A percentile compares a stretch with the other conserved stretches of the same genome.
Evolutionary conservation across 805 yeast genomes (phyloP).

Genomic region (Metschnikowia colocasiae): DNA sequence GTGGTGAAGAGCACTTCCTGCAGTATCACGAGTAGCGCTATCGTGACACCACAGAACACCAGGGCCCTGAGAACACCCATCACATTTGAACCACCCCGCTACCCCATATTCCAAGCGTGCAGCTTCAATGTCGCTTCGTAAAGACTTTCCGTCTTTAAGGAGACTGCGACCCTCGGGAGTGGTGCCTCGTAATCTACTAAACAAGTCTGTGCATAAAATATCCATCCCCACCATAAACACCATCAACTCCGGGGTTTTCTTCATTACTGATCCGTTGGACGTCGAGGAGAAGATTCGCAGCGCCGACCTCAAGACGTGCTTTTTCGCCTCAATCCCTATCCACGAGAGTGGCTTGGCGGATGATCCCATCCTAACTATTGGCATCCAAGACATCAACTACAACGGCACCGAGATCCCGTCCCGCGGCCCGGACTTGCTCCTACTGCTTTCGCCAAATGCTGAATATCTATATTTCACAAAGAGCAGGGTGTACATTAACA

Average conservation of each 20-base stretch:
- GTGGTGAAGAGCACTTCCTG: not conserved
- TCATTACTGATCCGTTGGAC: slow-evolving; percentile 15
- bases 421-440: slow-evolving; percentile 1
- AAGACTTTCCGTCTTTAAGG: slow-evolving; percentile 14
- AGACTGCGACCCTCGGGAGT: slow-evolving; percentile 17
- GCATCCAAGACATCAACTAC: slow-evolving; percentile 11
- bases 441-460: slow-evolving; percentile 10
- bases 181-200: slow-evolving; percentile 17
- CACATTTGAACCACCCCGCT: not conserved
- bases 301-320: slow-evolving; percentile 15
- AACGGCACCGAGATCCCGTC: slow-evolving; percentile 14
- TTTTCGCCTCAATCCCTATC: slow-evolving; percentile 11
- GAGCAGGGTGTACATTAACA: slow-evolving; percentile 14
- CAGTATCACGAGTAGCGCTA: slow-evolving; percentile 1
- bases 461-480: slow-evolving; percentile 10
- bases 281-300: slow-evolving; percentile 10
- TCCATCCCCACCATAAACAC: slow-evolving; percentile 14
- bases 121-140: slow-evolving; percentile 13
- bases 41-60: not conserved
- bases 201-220: slow-evolving; percentile 8
- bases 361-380: slow-evolving; percentile 8
- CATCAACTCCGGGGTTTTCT: slow-evolving; percentile 10
- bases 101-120: not conserved
- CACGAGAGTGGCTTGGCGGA: slow-evolving; percentile 14
- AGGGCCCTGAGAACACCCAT: not conserved